Percentiles rank a stretch among this genome's conserved stretches.
Evolutionary conservation across 1,284 basidiomycete genomes (phyloP).

Genomic region (Somion occarium): DNA sequence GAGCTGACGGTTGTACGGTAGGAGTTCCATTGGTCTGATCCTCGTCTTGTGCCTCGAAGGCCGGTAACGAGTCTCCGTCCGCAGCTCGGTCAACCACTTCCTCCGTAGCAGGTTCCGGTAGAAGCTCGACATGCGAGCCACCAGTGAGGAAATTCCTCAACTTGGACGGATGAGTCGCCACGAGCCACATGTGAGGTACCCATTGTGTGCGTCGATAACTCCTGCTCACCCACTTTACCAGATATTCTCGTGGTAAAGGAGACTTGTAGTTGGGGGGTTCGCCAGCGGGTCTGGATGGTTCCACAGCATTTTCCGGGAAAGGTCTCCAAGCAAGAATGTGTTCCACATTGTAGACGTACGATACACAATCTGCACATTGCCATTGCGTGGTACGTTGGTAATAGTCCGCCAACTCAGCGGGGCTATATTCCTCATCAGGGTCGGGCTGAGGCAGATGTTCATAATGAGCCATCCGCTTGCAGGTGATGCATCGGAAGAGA

Average conservation of each 20-base stretch:
- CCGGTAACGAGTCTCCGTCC: constrained; percentile 14
- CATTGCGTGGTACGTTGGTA: constrained; percentile 67
- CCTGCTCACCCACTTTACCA: constrained; percentile 80
- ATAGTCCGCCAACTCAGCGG: constrained; percentile 47
- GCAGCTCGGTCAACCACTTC: constrained; percentile 28
- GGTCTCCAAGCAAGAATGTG: constrained; percentile 91
- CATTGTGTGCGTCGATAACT: constrained; percentile 78
- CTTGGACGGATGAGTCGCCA: constrained; percentile 54
- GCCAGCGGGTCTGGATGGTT: constrained; percentile 37
- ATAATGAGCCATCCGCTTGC: constrained; percentile 81
- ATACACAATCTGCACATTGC: constrained; percentile 78
- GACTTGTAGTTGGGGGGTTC: constrained; percentile 53
- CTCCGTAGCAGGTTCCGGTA: constrained; percentile 39
- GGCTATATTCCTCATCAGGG: constrained; percentile 29
- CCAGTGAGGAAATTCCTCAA: constrained; percentile 73
- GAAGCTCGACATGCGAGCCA: constrained; percentile 67
- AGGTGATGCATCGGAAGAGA: constrained; percentile 76
- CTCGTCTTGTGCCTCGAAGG: constrained; percentile 23
- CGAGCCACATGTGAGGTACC: constrained; percentile 90
- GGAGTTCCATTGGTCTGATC: constrained; percentile 21
- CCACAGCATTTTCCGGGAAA: constrained; percentile 56
- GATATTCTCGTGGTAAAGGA: constrained; percentile 77
- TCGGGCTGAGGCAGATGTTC: constrained; percentile 57
- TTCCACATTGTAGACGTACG: constrained; percentile 70
- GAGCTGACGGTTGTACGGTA: constrained; percentile 18